Percentiles rank a stretch among this genome's conserved stretches.
phyloP scores from a whole-genome alignment of 1,139 yeast genomes.

The Suhomyces chickasaworum region DNA sequence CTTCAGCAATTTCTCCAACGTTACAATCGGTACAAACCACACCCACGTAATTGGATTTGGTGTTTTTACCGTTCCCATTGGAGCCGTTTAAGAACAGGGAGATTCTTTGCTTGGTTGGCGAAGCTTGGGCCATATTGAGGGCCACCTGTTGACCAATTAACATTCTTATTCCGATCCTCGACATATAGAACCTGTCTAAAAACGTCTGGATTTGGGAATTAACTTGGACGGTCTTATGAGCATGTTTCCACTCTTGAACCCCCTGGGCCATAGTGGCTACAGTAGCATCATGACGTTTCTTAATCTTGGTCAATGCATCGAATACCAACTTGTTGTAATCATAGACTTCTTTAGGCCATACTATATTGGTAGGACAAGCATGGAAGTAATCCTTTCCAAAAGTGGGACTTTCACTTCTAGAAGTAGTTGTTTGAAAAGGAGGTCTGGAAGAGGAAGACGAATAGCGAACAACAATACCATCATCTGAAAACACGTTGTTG shows the following conservation, averaged over 20 bases:
- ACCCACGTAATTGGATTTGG: conserved; percentile 66
- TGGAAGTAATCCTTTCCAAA: conserved; percentile 62
- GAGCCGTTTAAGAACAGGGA: conserved; percentile 39
- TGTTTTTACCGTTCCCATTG: conserved; percentile 14
- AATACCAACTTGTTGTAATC: conserved; percentile 71
- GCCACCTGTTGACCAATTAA: conserved; percentile 88
- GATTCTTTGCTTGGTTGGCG: conserved; percentile 45
- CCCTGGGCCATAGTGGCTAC: conserved; percentile 94
- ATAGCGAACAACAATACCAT: conserved; percentile 51
- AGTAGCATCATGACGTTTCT: conserved; percentile 87
- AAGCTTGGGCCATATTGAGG: conserved; percentile 63
- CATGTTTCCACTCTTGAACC: conserved; percentile 82
- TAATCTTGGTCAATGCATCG: conserved; percentile 68
- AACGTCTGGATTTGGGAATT: conserved; percentile 74
- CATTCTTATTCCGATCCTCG: conserved; percentile 87
- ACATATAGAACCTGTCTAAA: conserved; percentile 81
- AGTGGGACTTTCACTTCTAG: conserved; percentile 31
- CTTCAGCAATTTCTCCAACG: conserved; percentile 76
- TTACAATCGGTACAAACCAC: conserved; percentile 82
- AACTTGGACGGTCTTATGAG: conserved; percentile 48
- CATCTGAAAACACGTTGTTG: conserved; percentile 48
- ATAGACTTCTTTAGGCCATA: conserved; percentile 76
- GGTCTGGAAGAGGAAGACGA: conserved; percentile 13
- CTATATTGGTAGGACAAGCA: conserved; percentile 51
- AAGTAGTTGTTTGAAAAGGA: conserved; percentile 2